Base-by-base conservation (phyloP, 1,139 yeast genomes). In the Kurtzmaniella quercitrusa region DNA sequence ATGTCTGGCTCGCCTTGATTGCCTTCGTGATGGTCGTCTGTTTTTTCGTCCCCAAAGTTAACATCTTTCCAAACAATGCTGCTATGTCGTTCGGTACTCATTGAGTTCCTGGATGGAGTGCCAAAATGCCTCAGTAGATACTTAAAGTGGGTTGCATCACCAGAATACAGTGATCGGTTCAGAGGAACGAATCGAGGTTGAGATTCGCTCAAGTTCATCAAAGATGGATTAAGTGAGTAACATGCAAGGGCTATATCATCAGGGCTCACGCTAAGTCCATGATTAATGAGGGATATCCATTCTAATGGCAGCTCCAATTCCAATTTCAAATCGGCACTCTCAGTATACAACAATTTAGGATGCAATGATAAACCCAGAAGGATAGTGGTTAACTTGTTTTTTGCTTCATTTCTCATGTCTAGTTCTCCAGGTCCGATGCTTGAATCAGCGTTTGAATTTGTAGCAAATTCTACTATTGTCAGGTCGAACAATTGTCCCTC, bases 341-440 rank as follows among this genome's bases (percentile, higher is more conserved):
- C 54, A 11, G 70, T 50, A 12, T 51, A 49, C 3, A 69, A 48
- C 39, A 80, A 63, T 42, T 73, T 70, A 1, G 84, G 82, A 51
- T 82, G 85, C 10, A 80, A 49, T 27, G 66, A 55, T 49, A 77
- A 64, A 1, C 60, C 51, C 40, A 48, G 53, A 37, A 56, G 50
- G 23, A 49, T 50, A 1, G 33, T 29, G 2, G 23, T 29, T 8
- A 44, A 18, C 16, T 24, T 41, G 6, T 37, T 33, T 10, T 36
- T 10, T 5, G 37, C 38, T 19, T 34, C 24, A 19, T n/a, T 27
- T 12, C 5, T 19, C 4, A 15, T 31, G 14, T 31, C 36, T 8
- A 14, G 4, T 6, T 14, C 16, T 8, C 36, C 14, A 5, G 18
- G 36, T 14, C 18, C 16, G 4, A 14, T 14, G 14, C 16, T 6